Evolutionary conservation across 148 eudicot genomes (phyloP).

Genomic region (Camellia granthamiana): DNA sequence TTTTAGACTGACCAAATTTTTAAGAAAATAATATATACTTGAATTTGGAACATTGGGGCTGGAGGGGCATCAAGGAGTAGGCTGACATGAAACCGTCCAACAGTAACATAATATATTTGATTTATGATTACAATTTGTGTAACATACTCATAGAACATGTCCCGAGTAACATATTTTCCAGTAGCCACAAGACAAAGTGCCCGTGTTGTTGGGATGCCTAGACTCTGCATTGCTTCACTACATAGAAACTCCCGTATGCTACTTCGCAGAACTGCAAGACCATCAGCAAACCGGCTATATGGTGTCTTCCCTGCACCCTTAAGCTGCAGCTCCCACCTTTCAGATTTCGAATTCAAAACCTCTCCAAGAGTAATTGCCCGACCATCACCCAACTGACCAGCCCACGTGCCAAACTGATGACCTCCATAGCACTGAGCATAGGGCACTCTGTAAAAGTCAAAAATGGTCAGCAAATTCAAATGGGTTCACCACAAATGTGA

Average conservation of each 20-base stretch:
- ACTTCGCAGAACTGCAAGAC: slow-evolving; percentile 94
- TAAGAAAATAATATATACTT: neutral
- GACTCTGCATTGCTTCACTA: slow-evolving; percentile 95
- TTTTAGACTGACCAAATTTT: neutral
- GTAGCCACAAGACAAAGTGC: slow-evolving; percentile 92
- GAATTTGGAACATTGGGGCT: neutral
- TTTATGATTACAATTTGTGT: neutral
- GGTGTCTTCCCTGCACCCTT: slow-evolving; percentile 99
- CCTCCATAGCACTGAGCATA: slow-evolving; percentile 99
- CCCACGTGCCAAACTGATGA: slow-evolving; percentile 99
- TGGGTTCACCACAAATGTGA: neutral
- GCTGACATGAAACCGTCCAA: neutral
- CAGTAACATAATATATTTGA: neutral
- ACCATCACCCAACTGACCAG: slow-evolving; percentile 99
- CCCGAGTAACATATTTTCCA: slow-evolving; percentile 81
- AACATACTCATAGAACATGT: slow-evolving; percentile 98
- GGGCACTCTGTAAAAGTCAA: slow-evolving; percentile 48
- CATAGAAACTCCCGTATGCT: slow-evolving; percentile 94
- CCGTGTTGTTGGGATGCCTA: slow-evolving; percentile 96
- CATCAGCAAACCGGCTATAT: slow-evolving; percentile 98
- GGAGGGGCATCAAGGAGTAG: neutral
- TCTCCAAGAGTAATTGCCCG: slow-evolving; percentile 95
- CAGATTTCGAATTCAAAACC: slow-evolving; percentile 66
- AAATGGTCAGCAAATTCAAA: slow-evolving; percentile 1
- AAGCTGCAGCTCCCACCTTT: slow-evolving; percentile 96